These are phyloP conservation scores for Neopestalotiopsis sp. DNA, from an alignment of 2,329 filamentous ascomycete genomes.

Conservation along the genomic window DNA sequence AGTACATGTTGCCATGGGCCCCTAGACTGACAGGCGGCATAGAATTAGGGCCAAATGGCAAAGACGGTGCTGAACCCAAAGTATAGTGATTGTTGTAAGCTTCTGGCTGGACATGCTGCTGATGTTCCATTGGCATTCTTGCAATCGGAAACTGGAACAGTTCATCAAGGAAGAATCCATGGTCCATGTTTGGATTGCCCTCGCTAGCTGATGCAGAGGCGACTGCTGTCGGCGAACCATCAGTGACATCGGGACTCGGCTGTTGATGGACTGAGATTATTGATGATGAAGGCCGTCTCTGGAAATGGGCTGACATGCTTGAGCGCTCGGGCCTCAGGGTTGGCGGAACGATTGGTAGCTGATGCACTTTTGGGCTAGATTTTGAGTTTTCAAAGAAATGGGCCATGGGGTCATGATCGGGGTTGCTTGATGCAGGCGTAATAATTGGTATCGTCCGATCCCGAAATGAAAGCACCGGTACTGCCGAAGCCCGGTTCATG, in stretches of 20 bases:
- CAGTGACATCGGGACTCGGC: constrained; percentile 37
- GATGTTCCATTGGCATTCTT: constrained; percentile 10
- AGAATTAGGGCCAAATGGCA: constrained; percentile 23
- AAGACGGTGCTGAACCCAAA: constrained; percentile 22
- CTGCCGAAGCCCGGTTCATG: constrained; percentile 30
- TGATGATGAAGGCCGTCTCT: constrained; percentile 27
- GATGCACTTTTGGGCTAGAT: constrained; percentile 21
- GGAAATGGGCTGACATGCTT: constrained; percentile 18
- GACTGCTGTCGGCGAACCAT: constrained; percentile 28
- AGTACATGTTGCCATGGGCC: no score
- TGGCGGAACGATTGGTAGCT: constrained; percentile 22
- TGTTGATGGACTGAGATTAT: constrained; percentile 35
- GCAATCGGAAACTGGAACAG: constrained; percentile 34
- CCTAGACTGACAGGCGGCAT: constrained; percentile 15
- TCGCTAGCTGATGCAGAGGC: constrained; percentile 31
- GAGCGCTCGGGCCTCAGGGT: constrained; percentile 25
- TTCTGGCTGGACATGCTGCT: constrained; percentile 21
- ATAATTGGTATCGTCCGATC: constrained; percentile 34
- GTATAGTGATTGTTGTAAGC: constrained; percentile 27
- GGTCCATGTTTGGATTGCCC: constrained; percentile 33
- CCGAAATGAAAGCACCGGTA: constrained; percentile 31
- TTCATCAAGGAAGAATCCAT: constrained; percentile 43
- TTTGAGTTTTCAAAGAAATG: constrained; percentile 33
- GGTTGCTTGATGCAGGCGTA: constrained; percentile 32
- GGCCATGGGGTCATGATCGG: constrained; percentile 33